Percentiles rank a stretch among this genome's conserved stretches.
These are phyloP conservation scores for Paecilomyces variotii DNA, from an alignment of 2,329 filamentous ascomycete species.

Conservation along the genomic window DNA sequence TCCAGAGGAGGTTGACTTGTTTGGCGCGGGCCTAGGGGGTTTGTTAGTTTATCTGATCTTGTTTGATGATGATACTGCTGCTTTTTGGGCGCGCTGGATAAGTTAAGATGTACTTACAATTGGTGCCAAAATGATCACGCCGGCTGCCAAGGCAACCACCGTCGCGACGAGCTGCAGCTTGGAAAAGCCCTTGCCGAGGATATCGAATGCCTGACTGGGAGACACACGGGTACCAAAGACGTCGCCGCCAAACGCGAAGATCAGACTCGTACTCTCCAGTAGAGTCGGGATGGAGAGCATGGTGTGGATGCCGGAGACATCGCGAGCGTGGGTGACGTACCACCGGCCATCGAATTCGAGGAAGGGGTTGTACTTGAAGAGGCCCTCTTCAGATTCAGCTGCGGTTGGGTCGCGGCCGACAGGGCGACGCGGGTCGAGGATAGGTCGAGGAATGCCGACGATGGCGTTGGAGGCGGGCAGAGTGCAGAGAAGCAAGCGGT, in stretches of 20 bases:
- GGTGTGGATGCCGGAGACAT: constrained; percentile 65
- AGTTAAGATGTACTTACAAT: constrained; percentile 54
- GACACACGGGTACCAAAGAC: constrained; percentile 78
- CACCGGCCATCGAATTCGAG: constrained; percentile 79
- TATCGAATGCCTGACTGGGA: constrained; percentile 87
- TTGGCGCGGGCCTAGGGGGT: not conserved
- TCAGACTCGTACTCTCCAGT: constrained; percentile 83
- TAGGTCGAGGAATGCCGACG: constrained; percentile 65
- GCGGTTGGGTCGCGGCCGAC: constrained; percentile 75
- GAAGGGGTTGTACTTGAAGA: constrained; percentile 65
- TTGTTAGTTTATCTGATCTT: not conserved
- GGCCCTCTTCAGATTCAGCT: constrained; percentile 73
- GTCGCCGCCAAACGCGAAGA: constrained; percentile 79
- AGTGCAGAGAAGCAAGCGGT: constrained; percentile 70
- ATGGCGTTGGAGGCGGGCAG: constrained; percentile 67
- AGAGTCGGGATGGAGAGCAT: constrained; percentile 70
- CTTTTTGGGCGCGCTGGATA: not conserved
- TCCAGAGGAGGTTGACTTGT: not conserved
- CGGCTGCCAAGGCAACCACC: constrained; percentile 68
- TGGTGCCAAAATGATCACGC: constrained; percentile 71
- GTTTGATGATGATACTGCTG: not conserved
- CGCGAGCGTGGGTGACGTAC: constrained; percentile 71
- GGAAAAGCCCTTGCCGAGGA: constrained; percentile 88
- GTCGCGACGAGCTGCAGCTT: constrained; percentile 79
- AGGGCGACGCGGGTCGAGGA: constrained; percentile 80